These are phyloP conservation scores for Singerocomus rubriflavus DNA, from an alignment of 1,284 basidiomycete species.

Conservation along the genomic window DNA sequence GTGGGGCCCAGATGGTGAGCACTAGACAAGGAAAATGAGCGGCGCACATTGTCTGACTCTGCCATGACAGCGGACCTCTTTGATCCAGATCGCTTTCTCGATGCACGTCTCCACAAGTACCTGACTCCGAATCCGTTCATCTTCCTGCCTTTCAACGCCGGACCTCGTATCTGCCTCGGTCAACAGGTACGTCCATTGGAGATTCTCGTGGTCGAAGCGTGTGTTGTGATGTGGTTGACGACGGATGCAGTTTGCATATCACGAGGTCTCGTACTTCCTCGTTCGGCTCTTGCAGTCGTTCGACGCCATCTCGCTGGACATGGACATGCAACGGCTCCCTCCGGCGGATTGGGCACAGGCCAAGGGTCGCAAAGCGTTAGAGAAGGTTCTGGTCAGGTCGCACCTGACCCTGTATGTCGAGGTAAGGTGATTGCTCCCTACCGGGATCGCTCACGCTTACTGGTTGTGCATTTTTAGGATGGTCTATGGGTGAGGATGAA, in stretches of 20 bases:
- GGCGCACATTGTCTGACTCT: neutral
- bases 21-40: neutral
- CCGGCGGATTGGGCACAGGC: conserved; percentile 29
- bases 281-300: conserved; percentile 40
- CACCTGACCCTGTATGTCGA: conserved; percentile 53
- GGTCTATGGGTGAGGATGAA: conserved; percentile 29
- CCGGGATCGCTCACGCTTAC: neutral
- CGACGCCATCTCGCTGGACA: conserved; percentile 31
- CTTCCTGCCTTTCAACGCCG: conserved; percentile 49
- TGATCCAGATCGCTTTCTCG: conserved; percentile 52
- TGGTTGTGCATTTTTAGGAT: conserved; percentile 8
- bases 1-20: conserved; percentile 36
- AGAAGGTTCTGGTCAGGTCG: conserved; percentile 29
- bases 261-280: conserved; percentile 40
- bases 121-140: conserved; percentile 38
- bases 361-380: conserved; percentile 25
- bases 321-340: conserved; percentile 28
- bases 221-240: conserved; percentile 1
- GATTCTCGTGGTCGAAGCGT: neutral
- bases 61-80: conserved; percentile 37
- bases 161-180: conserved; percentile 47
- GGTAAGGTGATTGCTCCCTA: conserved; percentile 8
- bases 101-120: conserved; percentile 34
- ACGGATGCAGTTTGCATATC: conserved; percentile 37
- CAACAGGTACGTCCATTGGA: conserved; percentile 36